Percentiles rank a stretch among this genome's conserved stretches.
Conservation (phyloP, 805 yeast species). For the Teunomyces atbi region DNA sequence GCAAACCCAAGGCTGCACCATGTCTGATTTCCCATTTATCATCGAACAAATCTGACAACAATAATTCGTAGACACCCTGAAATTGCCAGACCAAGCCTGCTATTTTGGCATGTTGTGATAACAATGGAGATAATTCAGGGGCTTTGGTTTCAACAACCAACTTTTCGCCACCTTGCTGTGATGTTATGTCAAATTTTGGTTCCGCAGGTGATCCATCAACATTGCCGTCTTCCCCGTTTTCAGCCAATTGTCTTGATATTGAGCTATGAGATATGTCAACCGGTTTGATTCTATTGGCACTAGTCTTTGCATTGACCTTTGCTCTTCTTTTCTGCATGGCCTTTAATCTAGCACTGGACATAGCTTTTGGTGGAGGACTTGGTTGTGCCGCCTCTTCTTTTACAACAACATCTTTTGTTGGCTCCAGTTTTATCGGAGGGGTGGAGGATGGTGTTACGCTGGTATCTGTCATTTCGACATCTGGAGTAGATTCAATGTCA, state of each 20-base stretch:
- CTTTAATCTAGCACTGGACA: constrained; percentile 72
- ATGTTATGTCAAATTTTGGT: constrained; percentile 61
- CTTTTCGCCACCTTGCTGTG: constrained; percentile 77
- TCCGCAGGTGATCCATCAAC: constrained; percentile 5
- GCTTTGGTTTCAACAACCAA: constrained; percentile 79
- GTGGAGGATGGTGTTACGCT: constrained; percentile 17
- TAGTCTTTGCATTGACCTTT: constrained; percentile 61
- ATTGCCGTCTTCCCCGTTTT: constrained; percentile 32
- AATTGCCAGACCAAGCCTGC: constrained; percentile 88
- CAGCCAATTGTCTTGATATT: constrained; percentile 53
- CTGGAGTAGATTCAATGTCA: constrained; percentile 14
- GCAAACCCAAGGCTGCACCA: constrained; percentile 88
- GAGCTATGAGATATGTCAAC: constrained; percentile 74
- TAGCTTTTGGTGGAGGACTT: constrained; percentile 23
- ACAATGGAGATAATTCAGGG: constrained; percentile 61
- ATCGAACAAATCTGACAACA: constrained; percentile 74
- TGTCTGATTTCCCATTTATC: constrained; percentile 94
- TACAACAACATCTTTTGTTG: not conserved
- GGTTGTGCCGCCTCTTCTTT: constrained; percentile 7
- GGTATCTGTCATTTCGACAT: constrained; percentile 6
- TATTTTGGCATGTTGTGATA: constrained; percentile 68
- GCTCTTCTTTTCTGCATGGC: constrained; percentile 95
- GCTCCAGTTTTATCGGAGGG: constrained; percentile 16
- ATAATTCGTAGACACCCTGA: constrained; percentile 84
- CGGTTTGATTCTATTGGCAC: constrained; percentile 43